Conservation (phyloP, 805 yeast genomes). For the Suhomyces prunicola region DNA sequence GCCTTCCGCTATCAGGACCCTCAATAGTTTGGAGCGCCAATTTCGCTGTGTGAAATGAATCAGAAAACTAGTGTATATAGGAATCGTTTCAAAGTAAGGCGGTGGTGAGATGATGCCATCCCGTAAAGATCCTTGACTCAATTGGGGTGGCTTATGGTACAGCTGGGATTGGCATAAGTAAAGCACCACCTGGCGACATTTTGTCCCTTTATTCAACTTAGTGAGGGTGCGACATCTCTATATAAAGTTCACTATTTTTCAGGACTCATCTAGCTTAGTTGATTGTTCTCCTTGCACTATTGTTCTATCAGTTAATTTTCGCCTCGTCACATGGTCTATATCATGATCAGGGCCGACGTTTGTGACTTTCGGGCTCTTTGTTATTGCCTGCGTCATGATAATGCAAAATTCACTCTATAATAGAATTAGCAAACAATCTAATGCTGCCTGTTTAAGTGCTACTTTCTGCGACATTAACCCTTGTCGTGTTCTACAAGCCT, state of each 20-base stretch:
- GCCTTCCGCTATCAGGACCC: background rate
- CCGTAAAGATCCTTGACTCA: background rate
- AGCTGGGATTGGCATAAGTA: background rate
- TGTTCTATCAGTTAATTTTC: background rate
- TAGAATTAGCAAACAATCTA: background rate
- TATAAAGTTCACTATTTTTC: background rate
- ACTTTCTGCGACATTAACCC: background rate
- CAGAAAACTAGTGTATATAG: background rate
- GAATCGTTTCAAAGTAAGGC: background rate
- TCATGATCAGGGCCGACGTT: background rate
- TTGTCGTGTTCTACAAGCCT: background rate
- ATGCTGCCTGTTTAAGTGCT: background rate
- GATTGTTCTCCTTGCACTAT: background rate
- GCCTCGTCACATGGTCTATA: background rate
- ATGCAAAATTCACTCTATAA: background rate
- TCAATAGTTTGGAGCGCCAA: background rate
- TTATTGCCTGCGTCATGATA: background rate
- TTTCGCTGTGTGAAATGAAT: background rate
- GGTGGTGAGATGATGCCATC: background rate
- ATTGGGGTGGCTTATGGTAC: background rate
- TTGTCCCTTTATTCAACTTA: background rate
- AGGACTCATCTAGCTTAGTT: slow-evolving; percentile 1
- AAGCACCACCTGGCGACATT: background rate
- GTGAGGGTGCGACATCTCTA: background rate
- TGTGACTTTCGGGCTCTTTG: background rate